Base-by-base conservation (phyloP, 495 filamentous ascomycete species). In the Ramalina intermedia region DNA sequence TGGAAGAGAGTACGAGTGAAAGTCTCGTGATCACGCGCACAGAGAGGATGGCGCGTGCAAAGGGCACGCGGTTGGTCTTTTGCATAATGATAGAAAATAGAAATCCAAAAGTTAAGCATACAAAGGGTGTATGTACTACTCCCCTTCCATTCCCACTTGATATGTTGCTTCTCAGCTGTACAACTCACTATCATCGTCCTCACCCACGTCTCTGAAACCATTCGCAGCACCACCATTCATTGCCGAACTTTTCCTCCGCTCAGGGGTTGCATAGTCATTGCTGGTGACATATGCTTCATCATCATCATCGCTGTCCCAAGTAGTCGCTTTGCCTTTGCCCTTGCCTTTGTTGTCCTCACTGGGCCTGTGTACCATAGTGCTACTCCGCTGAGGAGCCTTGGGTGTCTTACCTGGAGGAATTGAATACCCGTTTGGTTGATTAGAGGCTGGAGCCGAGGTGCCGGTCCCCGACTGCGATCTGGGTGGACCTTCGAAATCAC, bases 401-500 rank as follows among this genome's bases (percentile, higher is more conserved):
- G 47, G 49, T 12, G 16, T 48, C 33, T 16, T 35, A n/a, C 44
- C 42, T 17, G 46, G 13, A n/a, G 33, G 45, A 11, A 37, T 43
- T n/a, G 18, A 20, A 41, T 39, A n/a, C n/a, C 36, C 38, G 35
- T 42, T 36, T 6, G 41, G 18, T 26, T 36, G 20, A 5, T 41
- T 33, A 35, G 41, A 11, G 33, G 36, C 20, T 3, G 26, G 6
- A 18, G 14, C n/a, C 18, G 23, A 23, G 29, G 24, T n/a, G 14
- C 7, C 12, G 21, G 12, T 29, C 20, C 7, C 1, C 14, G 21
- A 43, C 21, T 41, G 17, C 18, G 45, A 21, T 46, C 50, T 37
- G 47, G 49, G 20, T 12, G 48, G 33, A 40, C 47, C 49, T 65
- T 98, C 90, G 58, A 98, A 98, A 18, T 74, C 72, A 29, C 73